A percentile compares a stretch with the other conserved stretches of the same genome.
Evolutionary conservation across 352 stramenopile species (phyloP).

Genomic region (Globisporangium yorkense): DNA sequence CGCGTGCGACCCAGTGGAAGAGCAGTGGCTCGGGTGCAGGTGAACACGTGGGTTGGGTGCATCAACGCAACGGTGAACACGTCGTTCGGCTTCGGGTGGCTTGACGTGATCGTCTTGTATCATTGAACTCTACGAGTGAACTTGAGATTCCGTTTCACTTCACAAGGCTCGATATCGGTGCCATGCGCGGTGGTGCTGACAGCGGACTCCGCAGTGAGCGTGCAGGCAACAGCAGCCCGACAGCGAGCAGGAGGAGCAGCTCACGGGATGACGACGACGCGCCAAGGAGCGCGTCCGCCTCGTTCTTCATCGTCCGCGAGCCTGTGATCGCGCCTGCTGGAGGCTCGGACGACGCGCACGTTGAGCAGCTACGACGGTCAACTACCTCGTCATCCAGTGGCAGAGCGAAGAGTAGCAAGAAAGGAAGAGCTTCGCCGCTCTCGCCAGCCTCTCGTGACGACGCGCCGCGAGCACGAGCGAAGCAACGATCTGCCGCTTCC

Average conservation of each 20-base stretch:
- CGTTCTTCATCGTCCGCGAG: conserved; percentile 72
- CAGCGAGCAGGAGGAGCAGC: not conserved
- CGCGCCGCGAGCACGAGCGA: not conserved
- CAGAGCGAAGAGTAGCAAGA: conserved; percentile 5
- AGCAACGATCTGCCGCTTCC: not conserved
- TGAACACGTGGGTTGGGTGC: not conserved
- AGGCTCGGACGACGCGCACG: not conserved
- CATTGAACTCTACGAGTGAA: no score
- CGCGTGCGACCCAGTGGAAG: conserved; percentile 14
- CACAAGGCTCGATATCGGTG: not conserved
- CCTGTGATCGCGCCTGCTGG: conserved; percentile 28
- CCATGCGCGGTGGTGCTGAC: not conserved
- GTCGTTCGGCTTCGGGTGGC: not conserved
- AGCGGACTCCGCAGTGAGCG: not conserved
- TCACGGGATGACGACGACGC: not conserved
- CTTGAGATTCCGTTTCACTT: not conserved
- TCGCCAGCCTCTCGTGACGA: conserved; percentile 2
- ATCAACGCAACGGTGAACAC: no score
- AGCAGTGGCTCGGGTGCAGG: conserved; percentile 22
- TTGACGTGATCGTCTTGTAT: no score
- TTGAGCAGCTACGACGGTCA: not conserved
- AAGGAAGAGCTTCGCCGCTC: not conserved
- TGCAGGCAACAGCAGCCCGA: not conserved
- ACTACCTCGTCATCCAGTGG: not conserved
- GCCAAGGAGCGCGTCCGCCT: conserved; percentile 15